Evolutionary conservation across 805 yeast genomes (phyloP).

Genomic region (Scheffersomyces stipitis): DNA sequence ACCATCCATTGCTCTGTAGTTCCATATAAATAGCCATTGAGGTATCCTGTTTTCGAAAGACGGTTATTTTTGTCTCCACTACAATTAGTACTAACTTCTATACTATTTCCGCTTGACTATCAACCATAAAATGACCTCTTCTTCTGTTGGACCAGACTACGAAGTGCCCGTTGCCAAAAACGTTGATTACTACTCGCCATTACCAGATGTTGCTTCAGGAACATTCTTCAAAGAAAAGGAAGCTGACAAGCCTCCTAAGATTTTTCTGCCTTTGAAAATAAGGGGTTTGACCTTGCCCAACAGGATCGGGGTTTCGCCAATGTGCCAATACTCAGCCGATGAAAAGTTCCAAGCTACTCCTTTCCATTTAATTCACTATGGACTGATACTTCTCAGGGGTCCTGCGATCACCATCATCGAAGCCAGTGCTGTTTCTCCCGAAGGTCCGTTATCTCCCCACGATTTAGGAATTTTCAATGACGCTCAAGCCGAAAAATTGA

Average conservation of each 20-base stretch:
- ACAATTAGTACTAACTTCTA: too few species aligned
- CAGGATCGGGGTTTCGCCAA: constrained; percentile 56
- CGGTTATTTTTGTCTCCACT: too few species aligned
- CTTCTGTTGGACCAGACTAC: too few species aligned
- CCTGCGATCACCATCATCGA: constrained; percentile 51
- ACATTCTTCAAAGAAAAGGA: too few species aligned
- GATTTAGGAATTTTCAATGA: constrained; percentile 53
- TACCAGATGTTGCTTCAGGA: too few species aligned
- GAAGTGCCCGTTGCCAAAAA: too few species aligned
- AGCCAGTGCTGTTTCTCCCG: constrained; percentile 39
- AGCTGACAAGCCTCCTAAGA: constrained; percentile 24
- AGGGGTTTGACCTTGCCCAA: constrained; percentile 44
- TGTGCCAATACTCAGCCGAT: constrained; percentile 51
- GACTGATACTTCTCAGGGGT: constrained; percentile 47
- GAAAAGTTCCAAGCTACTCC: constrained; percentile 41
- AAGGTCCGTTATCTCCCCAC: constrained; percentile 44
- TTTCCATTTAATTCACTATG: constrained; percentile 52
- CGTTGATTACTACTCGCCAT: too few species aligned
- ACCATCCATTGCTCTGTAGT: too few species aligned
- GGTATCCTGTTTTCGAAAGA: too few species aligned
- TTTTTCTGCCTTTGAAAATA: constrained; percentile 47
- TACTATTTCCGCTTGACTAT: too few species aligned
- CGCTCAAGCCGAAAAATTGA: constrained; percentile 43
- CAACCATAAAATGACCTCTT: too few species aligned
- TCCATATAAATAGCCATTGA: too few species aligned